These are phyloP conservation scores for Cynara cardunculus DNA, from an alignment of 129 eudicot species.

Conservation along the genomic window DNA sequence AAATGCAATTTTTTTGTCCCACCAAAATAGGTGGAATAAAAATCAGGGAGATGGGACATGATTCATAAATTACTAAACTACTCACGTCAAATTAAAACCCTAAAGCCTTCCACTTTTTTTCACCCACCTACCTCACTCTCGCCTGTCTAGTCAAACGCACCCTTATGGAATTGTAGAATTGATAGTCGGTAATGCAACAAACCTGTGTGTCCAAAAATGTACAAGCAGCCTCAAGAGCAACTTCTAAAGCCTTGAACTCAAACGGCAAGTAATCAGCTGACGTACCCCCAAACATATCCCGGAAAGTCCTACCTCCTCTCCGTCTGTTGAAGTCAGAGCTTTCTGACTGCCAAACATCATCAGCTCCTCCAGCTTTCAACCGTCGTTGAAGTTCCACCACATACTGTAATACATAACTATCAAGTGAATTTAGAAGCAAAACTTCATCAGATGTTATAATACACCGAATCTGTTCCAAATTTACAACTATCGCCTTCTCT, in stretches of 20 bases:
- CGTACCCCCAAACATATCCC: conserved; percentile 52
- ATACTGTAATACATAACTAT: conserved; percentile 79
- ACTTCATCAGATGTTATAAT: conserved; percentile 97
- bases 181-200: conserved; percentile 6
- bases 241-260: conserved; percentile 97
- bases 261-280: conserved; percentile 91
- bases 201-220: conserved; percentile 93
- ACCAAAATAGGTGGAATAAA: neutral
- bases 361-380: conserved; percentile 46
- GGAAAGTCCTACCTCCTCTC: conserved; percentile 57
- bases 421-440: conserved; percentile 77
- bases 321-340: conserved; percentile 45
- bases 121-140: neutral
- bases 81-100: neutral
- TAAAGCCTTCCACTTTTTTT: neutral
- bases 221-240: conserved; percentile 95
- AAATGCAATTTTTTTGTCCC: neutral
- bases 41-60: neutral
- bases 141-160: neutral
- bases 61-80: neutral
- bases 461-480: conserved; percentile 97
- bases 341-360: conserved; percentile 77
- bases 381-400: conserved; percentile 84
- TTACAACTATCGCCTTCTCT: conserved; percentile 98
- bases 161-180: neutral